Conservation (phyloP, 2,329 filamentous ascomycete species). For the Lasiodiplodia citricola region DNA sequence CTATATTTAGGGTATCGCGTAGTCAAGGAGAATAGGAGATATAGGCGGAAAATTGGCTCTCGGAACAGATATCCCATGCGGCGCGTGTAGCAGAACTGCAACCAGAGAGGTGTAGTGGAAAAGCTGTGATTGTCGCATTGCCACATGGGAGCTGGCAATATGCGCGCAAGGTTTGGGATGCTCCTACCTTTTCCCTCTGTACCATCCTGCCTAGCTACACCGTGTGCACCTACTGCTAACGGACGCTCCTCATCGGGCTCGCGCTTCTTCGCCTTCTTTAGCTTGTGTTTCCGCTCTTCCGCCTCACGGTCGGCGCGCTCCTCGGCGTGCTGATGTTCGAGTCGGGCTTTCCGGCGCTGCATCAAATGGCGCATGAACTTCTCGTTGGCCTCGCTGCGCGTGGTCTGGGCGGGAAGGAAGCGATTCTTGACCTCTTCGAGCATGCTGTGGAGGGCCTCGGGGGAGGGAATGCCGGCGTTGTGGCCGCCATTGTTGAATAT, state of each 20-base stretch:
- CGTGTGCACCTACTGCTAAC: conserved; percentile 66
- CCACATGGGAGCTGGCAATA: background rate
- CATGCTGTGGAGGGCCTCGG: conserved; percentile 67
- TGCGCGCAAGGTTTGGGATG: background rate
- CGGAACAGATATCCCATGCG: background rate
- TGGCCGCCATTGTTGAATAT: conserved; percentile 68
- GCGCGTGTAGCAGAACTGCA: background rate
- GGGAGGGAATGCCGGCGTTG: conserved; percentile 59
- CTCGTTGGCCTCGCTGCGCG: conserved; percentile 70
- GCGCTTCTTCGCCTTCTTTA: conserved; percentile 75
- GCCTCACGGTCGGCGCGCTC: conserved; percentile 55
- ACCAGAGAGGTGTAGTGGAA: background rate
- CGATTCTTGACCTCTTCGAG: conserved; percentile 68
- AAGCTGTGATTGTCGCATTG: background rate
- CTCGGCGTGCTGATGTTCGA: conserved; percentile 58
- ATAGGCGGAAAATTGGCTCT: background rate
- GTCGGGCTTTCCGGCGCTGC: conserved; percentile 66
- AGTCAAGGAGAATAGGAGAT: background rate
- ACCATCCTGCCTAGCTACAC: conserved; percentile 68
- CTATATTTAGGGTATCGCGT: background rate
- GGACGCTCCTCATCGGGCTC: conserved; percentile 69
- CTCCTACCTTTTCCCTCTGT: conserved; percentile 62
- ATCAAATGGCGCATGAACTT: conserved; percentile 74
- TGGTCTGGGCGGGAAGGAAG: conserved; percentile 49
- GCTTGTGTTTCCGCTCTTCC: conserved; percentile 55